Conservation (phyloP, 2,329 filamentous ascomycete genomes). For the Fusarium dlaminii region DNA sequence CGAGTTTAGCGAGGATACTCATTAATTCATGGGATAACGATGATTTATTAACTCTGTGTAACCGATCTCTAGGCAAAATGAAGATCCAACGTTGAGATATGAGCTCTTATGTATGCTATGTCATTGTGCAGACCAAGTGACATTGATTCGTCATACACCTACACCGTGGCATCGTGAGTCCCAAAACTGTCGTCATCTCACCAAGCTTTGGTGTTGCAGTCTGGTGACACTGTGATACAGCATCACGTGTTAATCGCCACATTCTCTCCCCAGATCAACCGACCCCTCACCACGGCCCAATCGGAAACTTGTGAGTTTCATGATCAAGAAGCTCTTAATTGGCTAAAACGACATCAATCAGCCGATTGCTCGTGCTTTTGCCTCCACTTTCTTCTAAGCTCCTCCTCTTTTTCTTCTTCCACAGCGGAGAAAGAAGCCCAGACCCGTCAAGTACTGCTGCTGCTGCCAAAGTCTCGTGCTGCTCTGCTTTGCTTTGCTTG, state of each 20-base stretch:
- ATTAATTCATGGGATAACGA: not conserved
- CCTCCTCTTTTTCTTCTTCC: slow-evolving; percentile 25
- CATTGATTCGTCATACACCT: not conserved
- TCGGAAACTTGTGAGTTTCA: slow-evolving; percentile 40
- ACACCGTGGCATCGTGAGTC: slow-evolving; percentile 16
- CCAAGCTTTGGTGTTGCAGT: slow-evolving; percentile 11
- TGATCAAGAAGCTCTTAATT: slow-evolving; percentile 38
- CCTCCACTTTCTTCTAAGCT: slow-evolving; percentile 31
- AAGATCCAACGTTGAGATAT: not conserved
- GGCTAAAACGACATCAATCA: slow-evolving; percentile 37
- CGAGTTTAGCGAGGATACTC: not conserved
- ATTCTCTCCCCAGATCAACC: slow-evolving; percentile 28
- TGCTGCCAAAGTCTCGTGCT: slow-evolving; percentile 27
- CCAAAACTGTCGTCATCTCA: slow-evolving; percentile 22
- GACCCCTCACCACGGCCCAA: slow-evolving; percentile 47
- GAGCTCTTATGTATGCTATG: not conserved
- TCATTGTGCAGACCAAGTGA: not conserved
- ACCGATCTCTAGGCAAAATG: not conserved
- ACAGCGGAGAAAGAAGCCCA: slow-evolving; percentile 24
- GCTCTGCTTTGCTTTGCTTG: slow-evolving; percentile 36
- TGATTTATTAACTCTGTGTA: not conserved
- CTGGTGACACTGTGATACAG: slow-evolving; percentile 28
- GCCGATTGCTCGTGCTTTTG: slow-evolving; percentile 38
- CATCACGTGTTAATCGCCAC: slow-evolving; percentile 41
- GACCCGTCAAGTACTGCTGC: not conserved